These are phyloP conservation scores for Mallotus japonicus DNA, from an alignment of 441 rosid genomes.

Conservation along the genomic window DNA sequence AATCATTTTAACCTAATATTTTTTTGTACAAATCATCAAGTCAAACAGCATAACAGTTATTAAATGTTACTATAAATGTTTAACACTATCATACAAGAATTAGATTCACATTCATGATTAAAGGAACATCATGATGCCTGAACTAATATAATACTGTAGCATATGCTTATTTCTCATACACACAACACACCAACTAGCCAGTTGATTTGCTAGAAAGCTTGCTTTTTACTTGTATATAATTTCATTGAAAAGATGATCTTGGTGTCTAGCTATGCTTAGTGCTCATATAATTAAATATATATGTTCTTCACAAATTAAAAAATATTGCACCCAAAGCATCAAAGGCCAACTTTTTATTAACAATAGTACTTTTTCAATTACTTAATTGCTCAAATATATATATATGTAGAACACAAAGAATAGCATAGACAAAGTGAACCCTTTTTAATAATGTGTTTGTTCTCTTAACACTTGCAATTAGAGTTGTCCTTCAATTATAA, in stretches of 20 bases:
- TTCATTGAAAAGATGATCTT: neutral
- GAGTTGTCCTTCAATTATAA: neutral
- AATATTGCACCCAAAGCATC: slow-evolving; percentile 18
- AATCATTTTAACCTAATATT: too few relatives aligned
- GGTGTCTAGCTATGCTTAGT: neutral
- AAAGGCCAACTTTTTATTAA: neutral
- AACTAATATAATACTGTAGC: slow-evolving; percentile 2
- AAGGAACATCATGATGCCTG: neutral
- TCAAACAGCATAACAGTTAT: too few relatives aligned
- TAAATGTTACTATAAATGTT: neutral
- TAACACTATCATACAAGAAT: neutral
- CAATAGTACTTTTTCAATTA: slow-evolving; percentile 4
- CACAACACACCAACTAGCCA: neutral
- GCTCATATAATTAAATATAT: slow-evolving; percentile 1
- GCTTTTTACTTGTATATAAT: neutral
- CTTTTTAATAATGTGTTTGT: neutral
- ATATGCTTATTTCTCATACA: neutral
- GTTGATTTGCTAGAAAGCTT: neutral
- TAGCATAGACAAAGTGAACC: neutral
- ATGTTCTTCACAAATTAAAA: neutral
- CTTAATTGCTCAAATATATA: neutral
- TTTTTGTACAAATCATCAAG: too few relatives aligned
- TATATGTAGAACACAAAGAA: neutral
- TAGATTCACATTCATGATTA: slow-evolving; percentile 13
- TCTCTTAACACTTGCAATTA: neutral